Evolutionary conservation across 352 stramenopile genomes (phyloP), one percentile per base, ranked within the genome.

Genomic region (Hyaloperonospora arabidopsidis): DNA sequence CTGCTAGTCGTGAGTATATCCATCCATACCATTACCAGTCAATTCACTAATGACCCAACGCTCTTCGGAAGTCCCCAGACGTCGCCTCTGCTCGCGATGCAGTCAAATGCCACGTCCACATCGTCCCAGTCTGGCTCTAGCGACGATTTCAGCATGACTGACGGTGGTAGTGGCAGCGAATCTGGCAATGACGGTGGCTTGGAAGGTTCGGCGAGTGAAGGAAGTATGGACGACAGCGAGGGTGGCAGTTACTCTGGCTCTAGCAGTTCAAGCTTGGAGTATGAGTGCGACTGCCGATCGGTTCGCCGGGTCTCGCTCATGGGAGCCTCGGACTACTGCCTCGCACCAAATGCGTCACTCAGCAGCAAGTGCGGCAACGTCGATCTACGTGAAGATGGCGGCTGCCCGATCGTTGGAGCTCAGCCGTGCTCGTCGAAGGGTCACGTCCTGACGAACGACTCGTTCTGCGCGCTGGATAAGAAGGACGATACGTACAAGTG

Each of bases 401-500:
- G 72, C 23, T 89, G 79, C 35, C 79, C 79, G 1, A 67, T 65
- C 0, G 57, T 45, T 6, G 76, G 76, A 19, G 68, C 79, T 11
- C 63, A 80, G 39, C 79, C 79, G 8, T 89, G 79, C 48, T 76
- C 71, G 6, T 38, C 71, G 3, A 82, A 70, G 15, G 79, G 79
- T 28, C 76, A 87, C 47, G 62, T 79, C 14, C 53, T 89, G 38
- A 57, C 67, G 34, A 80, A 83, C 44, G 69, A 89, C 61, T 80
- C 76, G 29, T 36, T 81, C 12, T 89, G 79, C 49, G 57, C 58
- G 7, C 61, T 81, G 45, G 75, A 89, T 52, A 67, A 80, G 10
- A 70, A 70, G 39, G 74, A 87, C 54, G 65, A 75, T 1, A 81
- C 75, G 17, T 89, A 82, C 67, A 87, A 89, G 62, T 89, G 79